A percentile compares a stretch with the other conserved stretches of the same genome.
Evolutionary conservation across 306 rosid genomes (phyloP).

Genomic region (Astragalus membranaceus): DNA sequence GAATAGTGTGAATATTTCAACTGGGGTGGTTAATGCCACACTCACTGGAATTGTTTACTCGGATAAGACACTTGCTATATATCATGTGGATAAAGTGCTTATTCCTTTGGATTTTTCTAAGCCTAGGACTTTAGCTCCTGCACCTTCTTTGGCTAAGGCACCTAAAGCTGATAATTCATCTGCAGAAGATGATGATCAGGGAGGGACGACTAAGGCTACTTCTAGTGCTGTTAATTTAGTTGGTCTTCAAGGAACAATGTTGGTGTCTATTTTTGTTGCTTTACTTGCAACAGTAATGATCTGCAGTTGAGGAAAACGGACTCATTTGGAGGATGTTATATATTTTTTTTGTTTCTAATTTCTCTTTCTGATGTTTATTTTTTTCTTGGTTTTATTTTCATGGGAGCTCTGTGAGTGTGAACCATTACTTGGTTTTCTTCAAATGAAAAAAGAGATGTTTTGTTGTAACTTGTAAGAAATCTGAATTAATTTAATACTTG

Average conservation of each 20-base stretch:
- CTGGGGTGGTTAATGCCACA: constrained; percentile 51
- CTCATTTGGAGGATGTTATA: not conserved
- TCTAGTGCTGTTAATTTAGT: constrained; percentile 22
- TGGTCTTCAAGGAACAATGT: constrained; percentile 11
- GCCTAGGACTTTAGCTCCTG: constrained; percentile 39
- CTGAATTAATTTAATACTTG: not conserved
- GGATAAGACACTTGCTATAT: constrained; percentile 53
- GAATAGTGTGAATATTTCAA: constrained; percentile 47
- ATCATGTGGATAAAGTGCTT: constrained; percentile 53
- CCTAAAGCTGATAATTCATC: constrained; percentile 37
- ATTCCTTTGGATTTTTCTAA: constrained; percentile 46
- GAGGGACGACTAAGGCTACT: constrained; percentile 5
- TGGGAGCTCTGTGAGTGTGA: constrained; percentile 14
- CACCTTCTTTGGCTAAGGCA: constrained; percentile 30
- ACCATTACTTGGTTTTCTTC: not conserved
- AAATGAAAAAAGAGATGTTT: not conserved
- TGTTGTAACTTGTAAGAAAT: constrained; percentile 7
- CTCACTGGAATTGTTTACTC: constrained; percentile 53
- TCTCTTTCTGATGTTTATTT: not conserved
- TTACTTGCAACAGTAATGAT: not conserved
- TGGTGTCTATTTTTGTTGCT: constrained; percentile 15
- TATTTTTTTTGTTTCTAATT: not conserved
- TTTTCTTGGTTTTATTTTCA: not conserved
- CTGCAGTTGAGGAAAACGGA: not conserved
- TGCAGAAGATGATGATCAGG: constrained; percentile 19